Percentiles rank a stretch among this genome's conserved stretches.
phyloP scores from a whole-genome alignment of 108 stramenopile species.

The Fragilaria crotonensis region DNA sequence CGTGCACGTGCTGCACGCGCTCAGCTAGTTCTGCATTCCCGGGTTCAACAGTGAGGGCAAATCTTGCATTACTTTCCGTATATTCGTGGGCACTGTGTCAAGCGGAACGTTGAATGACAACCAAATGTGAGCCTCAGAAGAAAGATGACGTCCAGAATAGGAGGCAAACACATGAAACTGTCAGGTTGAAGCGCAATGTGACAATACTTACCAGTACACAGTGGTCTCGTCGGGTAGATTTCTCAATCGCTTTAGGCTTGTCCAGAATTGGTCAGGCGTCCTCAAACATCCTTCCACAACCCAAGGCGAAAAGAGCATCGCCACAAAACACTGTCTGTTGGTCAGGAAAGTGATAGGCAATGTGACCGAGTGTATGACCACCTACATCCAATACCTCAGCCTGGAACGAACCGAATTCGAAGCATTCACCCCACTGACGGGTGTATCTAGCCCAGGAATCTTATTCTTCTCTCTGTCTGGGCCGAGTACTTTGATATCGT shows the following conservation, averaged over 20 bases:
- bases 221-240: constrained; percentile 72
- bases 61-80: constrained; percentile 67
- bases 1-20: constrained; percentile 42
- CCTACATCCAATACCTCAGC: constrained; percentile 70
- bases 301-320: constrained; percentile 73
- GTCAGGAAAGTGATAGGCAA: constrained; percentile 73
- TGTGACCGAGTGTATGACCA: constrained; percentile 78
- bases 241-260: constrained; percentile 42
- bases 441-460: constrained; percentile 60
- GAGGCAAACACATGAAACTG: too few relatives aligned
- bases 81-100: constrained; percentile 86
- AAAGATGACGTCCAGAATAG: too few relatives aligned
- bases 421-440: constrained; percentile 43
- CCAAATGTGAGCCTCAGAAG: too few relatives aligned
- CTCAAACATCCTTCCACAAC: constrained; percentile 88
- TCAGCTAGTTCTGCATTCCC: constrained; percentile 48
- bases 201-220: constrained; percentile 52
- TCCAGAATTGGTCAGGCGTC: constrained; percentile 66
- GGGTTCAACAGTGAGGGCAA: constrained; percentile 73
- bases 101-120: too few relatives aligned
- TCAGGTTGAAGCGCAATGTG: neutral
- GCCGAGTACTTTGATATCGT: constrained; percentile 44
- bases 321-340: constrained; percentile 64
- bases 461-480: constrained; percentile 44
- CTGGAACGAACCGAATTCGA: constrained; percentile 43